Conservation (phyloP, 148 eudicot genomes). For the Simmondsia chinensis region DNA sequence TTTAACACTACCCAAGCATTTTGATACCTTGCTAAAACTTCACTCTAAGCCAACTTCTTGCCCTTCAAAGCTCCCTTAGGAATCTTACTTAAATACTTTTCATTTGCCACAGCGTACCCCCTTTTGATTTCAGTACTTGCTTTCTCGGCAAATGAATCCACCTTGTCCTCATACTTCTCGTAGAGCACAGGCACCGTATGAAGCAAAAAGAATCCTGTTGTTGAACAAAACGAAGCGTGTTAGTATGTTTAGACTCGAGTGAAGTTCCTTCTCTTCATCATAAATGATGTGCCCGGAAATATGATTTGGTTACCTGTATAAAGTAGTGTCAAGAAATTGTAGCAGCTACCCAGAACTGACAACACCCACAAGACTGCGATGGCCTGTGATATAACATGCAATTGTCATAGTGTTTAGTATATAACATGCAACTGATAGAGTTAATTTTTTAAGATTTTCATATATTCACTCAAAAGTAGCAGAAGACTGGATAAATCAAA, state of each 20-base stretch:
- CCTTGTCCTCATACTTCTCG: slow-evolving; percentile 66
- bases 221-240: neutral
- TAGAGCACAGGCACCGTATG: slow-evolving; percentile 68
- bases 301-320: slow-evolving; percentile 41
- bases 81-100: slow-evolving; percentile 64
- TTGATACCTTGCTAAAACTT: no score
- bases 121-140: slow-evolving; percentile 56
- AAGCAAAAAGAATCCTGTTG: slow-evolving; percentile 56
- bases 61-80: slow-evolving; percentile 43
- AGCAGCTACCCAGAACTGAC: slow-evolving; percentile 55
- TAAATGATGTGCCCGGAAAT: neutral
- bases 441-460: no score
- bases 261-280: no score
- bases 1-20: no score
- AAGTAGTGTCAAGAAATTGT: slow-evolving; percentile 65
- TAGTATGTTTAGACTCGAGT: neutral
- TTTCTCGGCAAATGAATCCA: slow-evolving; percentile 50
- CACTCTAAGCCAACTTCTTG: slow-evolving; percentile 56
- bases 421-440: no score
- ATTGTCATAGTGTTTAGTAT: no score
- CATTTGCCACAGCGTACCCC: slow-evolving; percentile 57
- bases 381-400: no score
- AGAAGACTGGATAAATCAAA: slow-evolving; percentile 9
- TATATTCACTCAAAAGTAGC: no score
- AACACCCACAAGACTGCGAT: slow-evolving; percentile 55